Evolutionary conservation across 257 asterid genomes (phyloP).

Genomic region (Gentiana macrophylla): DNA sequence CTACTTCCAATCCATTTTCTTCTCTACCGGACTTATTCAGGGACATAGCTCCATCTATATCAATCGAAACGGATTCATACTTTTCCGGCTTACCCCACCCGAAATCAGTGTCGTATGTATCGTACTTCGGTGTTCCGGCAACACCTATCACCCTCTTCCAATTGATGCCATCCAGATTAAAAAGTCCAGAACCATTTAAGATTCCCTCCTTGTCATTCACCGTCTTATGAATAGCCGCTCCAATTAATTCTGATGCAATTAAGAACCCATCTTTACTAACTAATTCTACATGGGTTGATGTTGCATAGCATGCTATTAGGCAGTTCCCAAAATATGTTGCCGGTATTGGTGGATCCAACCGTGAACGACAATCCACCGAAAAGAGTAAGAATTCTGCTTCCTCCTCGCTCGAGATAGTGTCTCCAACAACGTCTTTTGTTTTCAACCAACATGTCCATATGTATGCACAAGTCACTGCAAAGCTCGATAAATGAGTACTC

Average conservation of each 20-base stretch:
- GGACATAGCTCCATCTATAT: conserved; percentile 3
- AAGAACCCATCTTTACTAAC: conserved; percentile 12
- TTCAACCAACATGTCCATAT: conserved; percentile 18
- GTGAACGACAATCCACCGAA: conserved; percentile 10
- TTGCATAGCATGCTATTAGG: not conserved
- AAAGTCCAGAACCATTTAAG: conserved; percentile 6
- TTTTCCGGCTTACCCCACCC: conserved; percentile 17
- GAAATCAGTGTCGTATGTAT: conserved; percentile 13
- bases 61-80: conserved; percentile 8
- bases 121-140: conserved; percentile 16
- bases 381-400: conserved; percentile 9
- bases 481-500: conserved; percentile 8
- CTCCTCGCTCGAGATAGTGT: not conserved
- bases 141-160: conserved; percentile 1
- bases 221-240: conserved; percentile 9
- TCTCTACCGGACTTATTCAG: conserved; percentile 8
- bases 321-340: conserved; percentile 16
- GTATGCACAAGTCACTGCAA: conserved; percentile 12
- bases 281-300: not conserved
- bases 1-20: conserved; percentile 16
- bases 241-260: conserved; percentile 14
- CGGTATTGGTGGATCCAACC: conserved; percentile 18
- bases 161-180: not conserved
- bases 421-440: conserved; percentile 3
- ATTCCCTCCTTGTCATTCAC: conserved; percentile 8